Percentiles rank a stretch among this genome's conserved stretches.
phyloP scores from a whole-genome alignment of 768 basidiomycete genomes.

The Tephrocybe rancida region DNA sequence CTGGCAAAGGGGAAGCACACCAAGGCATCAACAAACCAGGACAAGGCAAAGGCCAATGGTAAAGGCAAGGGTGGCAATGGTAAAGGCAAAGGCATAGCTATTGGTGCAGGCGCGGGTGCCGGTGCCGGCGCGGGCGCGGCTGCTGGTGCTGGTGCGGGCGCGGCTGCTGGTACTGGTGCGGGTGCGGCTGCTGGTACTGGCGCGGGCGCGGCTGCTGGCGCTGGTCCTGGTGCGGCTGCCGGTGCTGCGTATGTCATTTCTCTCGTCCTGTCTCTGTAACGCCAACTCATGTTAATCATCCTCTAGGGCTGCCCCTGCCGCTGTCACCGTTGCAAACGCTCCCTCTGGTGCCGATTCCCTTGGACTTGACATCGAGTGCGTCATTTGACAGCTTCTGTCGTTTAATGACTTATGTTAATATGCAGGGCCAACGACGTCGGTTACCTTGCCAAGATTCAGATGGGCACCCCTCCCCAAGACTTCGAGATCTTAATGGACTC shows the following conservation, averaged over 20 bases:
- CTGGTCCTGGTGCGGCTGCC: not conserved
- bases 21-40: not conserved
- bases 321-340: conserved; percentile 40
- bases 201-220: not conserved
- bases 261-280: not conserved
- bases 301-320: conserved; percentile 9
- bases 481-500: conserved; percentile 70
- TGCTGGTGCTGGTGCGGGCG: conserved; percentile 32
- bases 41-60: conserved; percentile 3
- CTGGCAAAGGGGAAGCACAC: conserved; percentile 6
- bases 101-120: conserved; percentile 24
- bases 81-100: not conserved
- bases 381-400: conserved; percentile 2
- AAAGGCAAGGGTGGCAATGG: conserved; percentile 29
- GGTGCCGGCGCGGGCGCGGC: conserved; percentile 38
- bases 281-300: not conserved
- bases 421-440: conserved; percentile 47
- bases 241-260: conserved; percentile 1
- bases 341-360: conserved; percentile 54
- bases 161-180: conserved; percentile 21
- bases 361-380: conserved; percentile 72
- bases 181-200: not conserved
- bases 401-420: not conserved
- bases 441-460: conserved; percentile 58
- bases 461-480: conserved; percentile 64